Percentiles rank a stretch among this genome's conserved stretches.
Evolutionary conservation across 352 stramenopile genomes (phyloP).

Genomic region (Globisporangium carolinianum): DNA sequence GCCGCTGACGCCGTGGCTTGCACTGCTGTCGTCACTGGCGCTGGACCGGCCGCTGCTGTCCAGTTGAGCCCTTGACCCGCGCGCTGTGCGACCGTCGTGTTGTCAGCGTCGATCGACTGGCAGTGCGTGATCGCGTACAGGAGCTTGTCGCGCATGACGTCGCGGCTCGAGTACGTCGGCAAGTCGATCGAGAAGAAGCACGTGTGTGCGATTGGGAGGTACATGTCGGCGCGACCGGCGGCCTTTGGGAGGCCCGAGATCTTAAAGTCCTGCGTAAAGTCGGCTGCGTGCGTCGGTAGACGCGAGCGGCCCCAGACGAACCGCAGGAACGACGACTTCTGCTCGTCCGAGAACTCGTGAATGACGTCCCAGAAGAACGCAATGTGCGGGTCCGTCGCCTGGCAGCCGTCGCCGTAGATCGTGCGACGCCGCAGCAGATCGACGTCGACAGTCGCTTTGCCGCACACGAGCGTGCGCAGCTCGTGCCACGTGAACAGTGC

Average conservation of each 20-base stretch:
- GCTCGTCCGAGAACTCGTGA: conserved; percentile 77
- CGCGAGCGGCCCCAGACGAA: conserved; percentile 87
- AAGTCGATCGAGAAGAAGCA: conserved; percentile 90
- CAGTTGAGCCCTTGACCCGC: conserved; percentile 83
- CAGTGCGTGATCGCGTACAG: conserved; percentile 87
- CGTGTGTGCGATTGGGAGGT: conserved; percentile 82
- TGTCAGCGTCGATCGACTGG: conserved; percentile 84
- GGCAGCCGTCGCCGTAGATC: conserved; percentile 88
- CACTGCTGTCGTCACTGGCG: not conserved
- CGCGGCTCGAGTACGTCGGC: conserved; percentile 58
- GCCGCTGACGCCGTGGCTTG: conserved; percentile 35
- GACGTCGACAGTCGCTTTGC: conserved; percentile 85
- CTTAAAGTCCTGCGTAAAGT: conserved; percentile 89
- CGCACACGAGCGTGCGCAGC: conserved; percentile 85
- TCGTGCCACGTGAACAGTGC: conserved; percentile 87
- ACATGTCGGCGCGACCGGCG: conserved; percentile 64
- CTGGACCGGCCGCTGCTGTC: conserved; percentile 28
- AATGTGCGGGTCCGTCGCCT: conserved; percentile 82
- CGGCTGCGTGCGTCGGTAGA: conserved; percentile 80
- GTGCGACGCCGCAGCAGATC: conserved; percentile 77
- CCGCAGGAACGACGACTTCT: conserved; percentile 87
- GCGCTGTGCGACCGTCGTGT: conserved; percentile 84
- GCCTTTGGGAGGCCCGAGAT: conserved; percentile 82
- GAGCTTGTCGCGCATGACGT: conserved; percentile 80
- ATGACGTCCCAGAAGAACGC: conserved; percentile 90